Evolutionary conservation across 129 eudicot species (phyloP), one percentile per base, ranked within the genome.

Genomic region (Kitagawia praeruptora): DNA sequence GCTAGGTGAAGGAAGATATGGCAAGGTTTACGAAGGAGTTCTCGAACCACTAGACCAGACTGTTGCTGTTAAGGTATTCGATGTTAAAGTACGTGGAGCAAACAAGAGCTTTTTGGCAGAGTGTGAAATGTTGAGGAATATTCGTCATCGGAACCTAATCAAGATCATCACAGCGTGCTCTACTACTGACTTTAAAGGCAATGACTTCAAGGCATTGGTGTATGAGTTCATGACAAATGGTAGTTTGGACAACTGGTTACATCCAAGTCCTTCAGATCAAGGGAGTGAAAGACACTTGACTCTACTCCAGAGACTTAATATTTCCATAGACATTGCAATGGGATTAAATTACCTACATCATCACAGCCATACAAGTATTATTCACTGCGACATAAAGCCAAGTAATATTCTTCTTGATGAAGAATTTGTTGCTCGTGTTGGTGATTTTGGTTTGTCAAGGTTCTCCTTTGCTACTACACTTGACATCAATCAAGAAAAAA

Each of bases 341-440:
- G 69, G 31, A 61, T 21, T 61, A 25, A 34, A 63, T 63, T 63
- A 63, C 70, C 38, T 63, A 8, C 70, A 63, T 63, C 3, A 63
- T n/a, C 37, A 63, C 16, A 63, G 70, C 38, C 70, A 63, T 38
- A 8, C 70, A 4, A 63, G 38, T 8, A 63, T 63, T 12, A 11
- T 63, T 63, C 70, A 63, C 2, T 63, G 70, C 4, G 70, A 63
- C 70, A 9, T 63, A 63, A 63, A 63, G 38, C 70, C 70, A 2
- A 63, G 70, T 8, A 63, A 63, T 63, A 63, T 63, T 63, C 70
- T 63, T 63, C 70, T 63, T n/a, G 70, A 63, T 27, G 70, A 63
- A 1, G 70, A 63, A 63, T 63, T 63, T 27, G 70, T 63, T 63
- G 70, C 70, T 10, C 38, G 13, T n/a, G 38, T 63, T 63, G 70